These are phyloP conservation scores for Neurospora sp. DNA, from an alignment of 495 filamentous ascomycete genomes.

Conservation along the genomic window DNA sequence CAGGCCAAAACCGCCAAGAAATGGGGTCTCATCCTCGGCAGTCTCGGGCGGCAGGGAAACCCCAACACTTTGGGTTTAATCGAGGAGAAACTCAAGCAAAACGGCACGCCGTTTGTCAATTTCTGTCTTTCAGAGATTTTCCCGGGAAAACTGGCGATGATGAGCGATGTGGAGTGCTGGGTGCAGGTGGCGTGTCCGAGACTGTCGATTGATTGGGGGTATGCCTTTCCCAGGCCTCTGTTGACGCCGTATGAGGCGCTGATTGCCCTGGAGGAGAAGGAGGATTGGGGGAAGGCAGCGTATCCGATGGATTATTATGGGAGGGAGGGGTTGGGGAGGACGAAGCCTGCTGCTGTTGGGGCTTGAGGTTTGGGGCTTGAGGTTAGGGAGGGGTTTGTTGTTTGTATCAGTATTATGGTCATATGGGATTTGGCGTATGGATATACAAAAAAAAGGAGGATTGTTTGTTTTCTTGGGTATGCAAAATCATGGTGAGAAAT, in stretches of 20 bases:
- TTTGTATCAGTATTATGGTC: background rate
- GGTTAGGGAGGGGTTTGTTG: too few relatives aligned
- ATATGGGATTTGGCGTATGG: background rate
- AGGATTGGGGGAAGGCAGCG: constrained; percentile 69
- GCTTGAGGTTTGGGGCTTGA: background rate
- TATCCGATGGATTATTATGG: constrained; percentile 99
- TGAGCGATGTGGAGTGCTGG: constrained; percentile 92
- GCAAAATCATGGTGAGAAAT: background rate
- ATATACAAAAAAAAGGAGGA: background rate
- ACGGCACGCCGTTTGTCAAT: constrained; percentile 69
- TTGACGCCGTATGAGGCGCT: constrained; percentile 93
- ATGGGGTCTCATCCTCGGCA: constrained; percentile 92
- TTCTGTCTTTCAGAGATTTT: constrained; percentile 89
- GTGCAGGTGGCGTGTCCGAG: constrained; percentile 94
- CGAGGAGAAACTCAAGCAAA: background rate
- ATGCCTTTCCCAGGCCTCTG: constrained; percentile 82
- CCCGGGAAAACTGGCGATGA: constrained; percentile 84
- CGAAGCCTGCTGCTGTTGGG: constrained; percentile 33
- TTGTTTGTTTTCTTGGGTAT: background rate
- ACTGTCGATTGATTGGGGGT: constrained; percentile 96
- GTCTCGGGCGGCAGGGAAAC: constrained; percentile 89
- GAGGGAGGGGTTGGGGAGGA: constrained; percentile 81
- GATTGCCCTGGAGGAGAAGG: constrained; percentile 65
- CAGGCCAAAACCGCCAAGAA: constrained; percentile 65
- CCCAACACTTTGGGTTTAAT: constrained; percentile 46